Evolutionary conservation across 306 rosid genomes (phyloP).

Genomic region (Biancaea sappan): DNA sequence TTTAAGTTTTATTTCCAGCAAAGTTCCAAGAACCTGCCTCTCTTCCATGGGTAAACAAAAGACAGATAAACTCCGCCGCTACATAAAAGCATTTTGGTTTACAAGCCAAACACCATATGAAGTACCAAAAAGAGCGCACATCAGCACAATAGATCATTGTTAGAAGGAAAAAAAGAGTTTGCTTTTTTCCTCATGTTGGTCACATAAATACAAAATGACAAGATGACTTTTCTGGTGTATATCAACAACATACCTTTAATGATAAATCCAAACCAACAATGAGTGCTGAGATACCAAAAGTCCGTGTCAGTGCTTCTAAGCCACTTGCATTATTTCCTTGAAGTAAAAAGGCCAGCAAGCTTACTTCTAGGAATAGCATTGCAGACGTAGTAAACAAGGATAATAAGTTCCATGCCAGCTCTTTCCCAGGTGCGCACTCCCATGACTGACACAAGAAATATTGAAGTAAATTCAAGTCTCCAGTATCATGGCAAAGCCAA

Average conservation of each 20-base stretch:
- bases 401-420: conserved; percentile 72
- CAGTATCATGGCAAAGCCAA: neutral
- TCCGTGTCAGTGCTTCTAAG: conserved; percentile 74
- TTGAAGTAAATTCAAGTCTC: conserved; percentile 23
- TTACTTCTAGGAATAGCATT: conserved; percentile 95
- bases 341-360: conserved; percentile 92
- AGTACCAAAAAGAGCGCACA: neutral
- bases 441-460: conserved; percentile 56
- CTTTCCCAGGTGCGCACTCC: conserved; percentile 85
- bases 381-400: conserved; percentile 86
- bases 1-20: neutral
- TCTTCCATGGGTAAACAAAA: neutral
- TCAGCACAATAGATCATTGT: neutral
- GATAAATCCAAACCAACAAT: conserved; percentile 78
- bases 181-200: neutral
- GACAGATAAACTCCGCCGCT: too few species aligned
- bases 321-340: conserved; percentile 85
- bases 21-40: neutral
- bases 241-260: conserved; percentile 63
- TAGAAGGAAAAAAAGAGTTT: neutral
- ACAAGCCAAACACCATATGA: neutral
- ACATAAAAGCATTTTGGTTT: neutral
- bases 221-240: conserved; percentile 8
- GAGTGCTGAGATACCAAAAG: conserved; percentile 79
- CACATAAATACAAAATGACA: neutral